Base-by-base conservation (phyloP, 2,329 filamentous ascomycete genomes). In the Sporothrix euskadiensis region DNA sequence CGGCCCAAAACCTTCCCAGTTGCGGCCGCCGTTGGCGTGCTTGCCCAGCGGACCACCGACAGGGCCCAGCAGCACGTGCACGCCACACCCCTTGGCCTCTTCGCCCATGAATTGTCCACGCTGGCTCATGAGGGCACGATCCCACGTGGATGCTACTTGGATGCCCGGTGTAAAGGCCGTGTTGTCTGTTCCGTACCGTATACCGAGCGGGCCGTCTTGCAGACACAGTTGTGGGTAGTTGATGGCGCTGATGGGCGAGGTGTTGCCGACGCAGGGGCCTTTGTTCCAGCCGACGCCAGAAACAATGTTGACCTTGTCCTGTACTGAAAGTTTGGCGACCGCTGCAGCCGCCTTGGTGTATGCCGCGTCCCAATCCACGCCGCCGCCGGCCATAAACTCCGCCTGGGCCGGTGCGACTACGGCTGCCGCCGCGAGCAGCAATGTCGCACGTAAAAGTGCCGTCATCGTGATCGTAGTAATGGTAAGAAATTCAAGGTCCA, bases 151-250 rank as follows among this genome's bases (percentile, higher is more conserved):
- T 0, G 91, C 93, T 0, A 91, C 90, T 2, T 92, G 93, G 71
- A 97, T 88, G 0, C 92, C 93, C 0, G 93, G 92, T 0, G 93
- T 92, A 79, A 94, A 96, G 0, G 92, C 91, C 12, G 91, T 94
- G 69, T 89, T 88, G 77, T 90, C 88, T 71, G 91, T 88, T 39
- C 88, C 88, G 79, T 89, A 94, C 19, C 93, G 88, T 35, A 97
- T 83, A 1, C 93, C 93, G 2, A 94, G 83, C 0, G 94, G 93
- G 0, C 92, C 92, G 78, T 97, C 93, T 78, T 96, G 92, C 39
- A 96, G 83, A 81, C 92, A 96, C 44, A 95, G 83, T 66, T 88
- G 86, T 0, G 92, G 93, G 78, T 94, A 94, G 73, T 86, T 85
- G 76, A 89, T 87, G 16, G 85, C 83, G 44, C 83, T 80, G 30